Evolutionary conservation across 164 flowering plant species (phyloP).

Genomic region (Vitis vinifera): ASM3070453v1 NC_081814.1:1225001-1225500

Average conservation of each 20-base stretch:
- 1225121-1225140: conserved; percentile 19
- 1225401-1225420: no score
- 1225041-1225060: background rate
- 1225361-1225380: no score
- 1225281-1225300: conserved; percentile 51
- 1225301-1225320: conserved; percentile 56
- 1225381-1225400: no score
- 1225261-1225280: conserved; percentile 59
- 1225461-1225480: conserved; percentile 65
- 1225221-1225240: conserved; percentile 49
- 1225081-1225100: conserved; percentile 29
- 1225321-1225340: conserved; percentile 30
- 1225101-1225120: conserved; percentile 28
- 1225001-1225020: conserved; percentile 9
- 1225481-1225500: conserved; percentile 54
- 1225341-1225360: no score
- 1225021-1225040: background rate
- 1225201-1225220: conserved; percentile 45
- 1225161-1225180: conserved; percentile 30
- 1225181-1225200: conserved; percentile 47
- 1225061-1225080: background rate
- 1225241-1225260: conserved; percentile 57
- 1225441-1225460: conserved; percentile 34
- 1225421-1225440: no score
- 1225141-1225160: conserved; percentile 37